phyloP scores from a whole-genome alignment of 306 rosid species.

The Casuarina equisetifolia region DNA sequence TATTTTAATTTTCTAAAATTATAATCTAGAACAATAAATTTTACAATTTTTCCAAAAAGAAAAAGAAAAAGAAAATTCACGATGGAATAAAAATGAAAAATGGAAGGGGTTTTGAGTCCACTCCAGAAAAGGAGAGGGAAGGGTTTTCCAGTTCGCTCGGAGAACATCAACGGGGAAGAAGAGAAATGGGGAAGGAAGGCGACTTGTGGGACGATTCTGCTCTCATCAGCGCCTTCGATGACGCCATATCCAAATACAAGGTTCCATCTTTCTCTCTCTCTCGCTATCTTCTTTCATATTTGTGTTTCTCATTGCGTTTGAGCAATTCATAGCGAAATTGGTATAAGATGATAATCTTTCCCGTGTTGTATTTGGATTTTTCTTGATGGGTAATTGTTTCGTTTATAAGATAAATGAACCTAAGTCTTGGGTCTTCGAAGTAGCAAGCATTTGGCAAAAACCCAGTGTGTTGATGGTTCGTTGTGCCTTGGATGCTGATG shows the following conservation, averaged over 20 bases:
- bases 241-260: constrained; percentile 72
- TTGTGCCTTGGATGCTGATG: too few species aligned
- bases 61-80: too few species aligned
- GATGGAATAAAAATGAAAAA: background rate
- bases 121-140: background rate
- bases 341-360: background rate
- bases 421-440: background rate
- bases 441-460: background rate
- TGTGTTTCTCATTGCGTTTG: background rate
- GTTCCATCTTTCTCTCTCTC: constrained; percentile 27
- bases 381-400: background rate
- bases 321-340: background rate
- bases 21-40: too few species aligned
- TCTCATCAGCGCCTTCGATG: constrained; percentile 72
- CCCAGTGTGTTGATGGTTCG: too few species aligned
- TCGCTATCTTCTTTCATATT: background rate
- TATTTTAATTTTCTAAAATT: too few species aligned
- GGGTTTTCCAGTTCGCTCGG: background rate
- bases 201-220: constrained; percentile 88
- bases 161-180: background rate
- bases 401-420: background rate
- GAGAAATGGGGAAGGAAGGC: constrained; percentile 55
- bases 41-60: too few species aligned
- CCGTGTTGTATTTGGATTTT: background rate
- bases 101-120: background rate